phyloP scores from a whole-genome alignment of 345 rosid species.

The Eutrema yunnanense region DNA sequence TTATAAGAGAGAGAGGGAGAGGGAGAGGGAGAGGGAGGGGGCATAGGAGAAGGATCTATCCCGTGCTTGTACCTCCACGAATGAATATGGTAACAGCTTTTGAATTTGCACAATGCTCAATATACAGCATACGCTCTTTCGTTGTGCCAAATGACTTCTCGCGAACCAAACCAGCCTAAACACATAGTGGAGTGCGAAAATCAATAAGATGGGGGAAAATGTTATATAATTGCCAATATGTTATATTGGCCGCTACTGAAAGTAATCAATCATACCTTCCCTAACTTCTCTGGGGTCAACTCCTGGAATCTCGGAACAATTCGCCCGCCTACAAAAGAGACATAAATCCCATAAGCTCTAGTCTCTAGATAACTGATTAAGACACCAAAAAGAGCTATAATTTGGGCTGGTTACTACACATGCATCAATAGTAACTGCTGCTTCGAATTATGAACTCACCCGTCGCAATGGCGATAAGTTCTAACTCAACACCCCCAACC shows the following conservation, averaged over 20 bases:
- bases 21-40: no score
- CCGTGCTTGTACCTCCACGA: slow-evolving; percentile 65
- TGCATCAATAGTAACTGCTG: background rate
- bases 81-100: slow-evolving; percentile 70
- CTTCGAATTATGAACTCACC: slow-evolving; percentile 34
- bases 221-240: background rate
- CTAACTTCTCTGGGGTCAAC: slow-evolving; percentile 87
- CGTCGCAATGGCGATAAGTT: slow-evolving; percentile 94
- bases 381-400: background rate
- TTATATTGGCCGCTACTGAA: background rate
- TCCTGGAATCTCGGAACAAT: slow-evolving; percentile 98
- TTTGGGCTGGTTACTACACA: background rate
- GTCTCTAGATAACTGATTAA: background rate
- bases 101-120: slow-evolving; percentile 59
- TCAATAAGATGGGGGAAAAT: background rate
- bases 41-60: background rate
- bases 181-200: background rate
- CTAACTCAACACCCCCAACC: slow-evolving; percentile 98
- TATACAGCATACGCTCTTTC: slow-evolving; percentile 51
- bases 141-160: slow-evolving; percentile 58
- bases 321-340: slow-evolving; percentile 59
- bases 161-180: slow-evolving; percentile 65
- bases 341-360: background rate
- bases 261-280: slow-evolving; percentile 50
- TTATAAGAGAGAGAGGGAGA: no score